These are phyloP conservation scores for Venturia nashicola DNA, from an alignment of 2,329 filamentous ascomycete species.

Conservation along the genomic window DNA sequence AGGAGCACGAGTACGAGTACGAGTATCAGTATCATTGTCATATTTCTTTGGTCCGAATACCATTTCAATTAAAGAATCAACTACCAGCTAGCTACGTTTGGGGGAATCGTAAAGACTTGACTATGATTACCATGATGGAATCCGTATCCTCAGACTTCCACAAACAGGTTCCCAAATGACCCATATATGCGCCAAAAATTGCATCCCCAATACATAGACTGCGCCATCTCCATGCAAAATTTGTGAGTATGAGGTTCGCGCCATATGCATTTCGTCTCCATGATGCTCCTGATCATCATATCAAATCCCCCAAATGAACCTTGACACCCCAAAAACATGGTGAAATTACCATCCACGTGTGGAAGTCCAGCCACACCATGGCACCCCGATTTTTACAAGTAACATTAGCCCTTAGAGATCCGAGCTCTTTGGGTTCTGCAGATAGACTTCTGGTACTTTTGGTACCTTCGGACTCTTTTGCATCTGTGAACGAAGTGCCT, in stretches of 20 bases:
- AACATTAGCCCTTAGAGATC: constrained; percentile 12
- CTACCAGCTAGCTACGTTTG: background rate
- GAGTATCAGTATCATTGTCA: too few relatives aligned
- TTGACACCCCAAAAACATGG: background rate
- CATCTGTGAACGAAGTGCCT: constrained; percentile 20
- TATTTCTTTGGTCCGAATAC: too few relatives aligned
- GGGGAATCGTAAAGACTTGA: constrained; percentile 2
- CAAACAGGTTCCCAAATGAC: background rate
- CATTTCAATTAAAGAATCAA: background rate
- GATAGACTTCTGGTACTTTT: constrained; percentile 34
- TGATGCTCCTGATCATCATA: background rate
- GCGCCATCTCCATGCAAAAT: background rate
- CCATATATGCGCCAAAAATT: background rate
- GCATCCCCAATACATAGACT: background rate
- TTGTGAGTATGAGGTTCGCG: background rate
- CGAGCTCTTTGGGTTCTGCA: constrained; percentile 22
- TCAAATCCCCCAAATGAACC: background rate
- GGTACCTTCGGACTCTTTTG: constrained; percentile 35
- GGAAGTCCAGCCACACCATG: background rate
- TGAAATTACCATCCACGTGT: background rate
- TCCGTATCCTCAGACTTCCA: background rate
- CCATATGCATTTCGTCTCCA: background rate
- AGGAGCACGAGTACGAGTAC: too few relatives aligned
- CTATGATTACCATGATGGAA: background rate
- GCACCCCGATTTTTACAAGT: background rate